Conservation (phyloP, 2,329 filamentous ascomycete species). For the Mycosphaerelloides madeirae region DNA sequence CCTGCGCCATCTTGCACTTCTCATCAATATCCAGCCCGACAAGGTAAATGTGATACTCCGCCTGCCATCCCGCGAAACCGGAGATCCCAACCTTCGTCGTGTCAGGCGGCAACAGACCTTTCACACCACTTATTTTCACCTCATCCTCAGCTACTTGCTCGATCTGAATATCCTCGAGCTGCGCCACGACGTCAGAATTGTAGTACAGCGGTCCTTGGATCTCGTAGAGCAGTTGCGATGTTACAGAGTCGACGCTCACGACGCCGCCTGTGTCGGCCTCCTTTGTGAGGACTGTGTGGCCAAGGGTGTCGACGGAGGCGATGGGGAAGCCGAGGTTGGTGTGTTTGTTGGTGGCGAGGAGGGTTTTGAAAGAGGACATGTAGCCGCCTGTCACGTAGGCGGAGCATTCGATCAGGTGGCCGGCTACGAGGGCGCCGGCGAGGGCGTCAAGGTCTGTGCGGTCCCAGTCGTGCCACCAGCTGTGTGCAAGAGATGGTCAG, state of each 20-base stretch:
- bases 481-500: background rate
- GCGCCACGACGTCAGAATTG: slow-evolving; percentile 52
- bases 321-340: slow-evolving; percentile 29
- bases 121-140: slow-evolving; percentile 44
- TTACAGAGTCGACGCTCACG: slow-evolving; percentile 44
- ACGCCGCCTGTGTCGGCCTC: slow-evolving; percentile 30
- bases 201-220: slow-evolving; percentile 52
- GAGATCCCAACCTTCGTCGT: slow-evolving; percentile 47
- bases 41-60: slow-evolving; percentile 39
- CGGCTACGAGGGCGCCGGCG: slow-evolving; percentile 36
- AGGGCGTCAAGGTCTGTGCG: slow-evolving; percentile 33
- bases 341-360: slow-evolving; percentile 31
- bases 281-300: slow-evolving; percentile 33
- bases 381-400: slow-evolving; percentile 38
- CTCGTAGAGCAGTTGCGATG: slow-evolving; percentile 50
- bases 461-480: slow-evolving; percentile 41
- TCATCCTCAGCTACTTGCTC: slow-evolving; percentile 45
- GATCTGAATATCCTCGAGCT: slow-evolving; percentile 46
- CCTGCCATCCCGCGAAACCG: slow-evolving; percentile 41
- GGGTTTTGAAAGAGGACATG: slow-evolving; percentile 38
- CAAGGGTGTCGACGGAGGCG: slow-evolving; percentile 27
- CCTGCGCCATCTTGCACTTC: slow-evolving; percentile 41
- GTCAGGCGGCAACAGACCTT: slow-evolving; percentile 41
- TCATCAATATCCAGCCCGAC: slow-evolving; percentile 40
- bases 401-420: slow-evolving; percentile 40